Evolutionary conservation across 140 eudicot species (phyloP).

Genomic region (Ambrosia hybrid): DNA sequence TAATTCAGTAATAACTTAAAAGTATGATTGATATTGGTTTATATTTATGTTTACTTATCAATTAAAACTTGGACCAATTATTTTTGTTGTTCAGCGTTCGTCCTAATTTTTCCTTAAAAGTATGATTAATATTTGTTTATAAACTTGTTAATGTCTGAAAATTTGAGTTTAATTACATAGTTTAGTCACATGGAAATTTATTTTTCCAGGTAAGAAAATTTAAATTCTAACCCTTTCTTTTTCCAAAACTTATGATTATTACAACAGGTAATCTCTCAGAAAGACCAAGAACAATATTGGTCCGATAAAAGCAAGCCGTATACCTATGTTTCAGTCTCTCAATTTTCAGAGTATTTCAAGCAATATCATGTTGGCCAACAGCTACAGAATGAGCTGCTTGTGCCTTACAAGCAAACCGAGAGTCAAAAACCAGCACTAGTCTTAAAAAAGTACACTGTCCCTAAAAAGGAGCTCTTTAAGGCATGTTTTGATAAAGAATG

Average conservation of each 20-base stretch:
- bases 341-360: slow-evolving; percentile 34
- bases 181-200: background rate
- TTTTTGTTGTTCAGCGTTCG: background rate
- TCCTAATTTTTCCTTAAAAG: background rate
- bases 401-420: slow-evolving; percentile 22
- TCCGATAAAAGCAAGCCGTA: slow-evolving; percentile 30
- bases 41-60: no score
- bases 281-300: slow-evolving; percentile 82
- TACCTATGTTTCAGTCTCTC: slow-evolving; percentile 28
- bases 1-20: no score
- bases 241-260: no score
- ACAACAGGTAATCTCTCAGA: slow-evolving; percentile 38
- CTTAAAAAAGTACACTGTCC: slow-evolving; percentile 30
- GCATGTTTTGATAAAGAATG: slow-evolving; percentile 34
- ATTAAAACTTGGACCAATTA: no score
- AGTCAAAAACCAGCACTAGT: slow-evolving; percentile 28
- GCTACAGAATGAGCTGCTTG: slow-evolving; percentile 15
- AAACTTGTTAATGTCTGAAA: background rate
- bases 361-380: slow-evolving; percentile 34
- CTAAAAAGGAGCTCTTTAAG: slow-evolving; percentile 33
- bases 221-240: no score
- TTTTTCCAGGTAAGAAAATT: background rate
- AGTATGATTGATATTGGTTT: no score
- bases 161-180: background rate
- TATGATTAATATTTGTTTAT: background rate